A percentile compares a stretch with the other conserved stretches of the same genome.
Conservation (phyloP, 2,329 filamentous ascomycete genomes). For the Arthrobotrys conoides region DNA sequence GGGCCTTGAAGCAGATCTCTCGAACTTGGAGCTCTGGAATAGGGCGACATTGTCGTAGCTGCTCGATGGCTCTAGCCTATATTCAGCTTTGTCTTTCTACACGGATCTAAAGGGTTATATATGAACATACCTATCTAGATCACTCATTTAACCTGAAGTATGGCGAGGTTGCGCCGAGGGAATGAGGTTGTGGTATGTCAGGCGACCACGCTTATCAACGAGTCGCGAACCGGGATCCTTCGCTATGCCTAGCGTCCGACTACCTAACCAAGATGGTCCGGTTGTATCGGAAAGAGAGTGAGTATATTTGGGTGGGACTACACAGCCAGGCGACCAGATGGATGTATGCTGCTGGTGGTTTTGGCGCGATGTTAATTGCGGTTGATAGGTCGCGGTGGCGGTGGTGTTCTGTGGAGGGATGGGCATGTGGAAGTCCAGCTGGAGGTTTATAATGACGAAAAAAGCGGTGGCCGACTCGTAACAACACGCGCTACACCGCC, state of each 20-base stretch:
- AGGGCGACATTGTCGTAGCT: conserved; percentile 93
- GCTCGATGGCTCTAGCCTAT: conserved; percentile 83
- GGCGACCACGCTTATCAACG: conserved; percentile 52
- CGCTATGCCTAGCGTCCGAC: not conserved
- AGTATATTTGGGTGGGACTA: not conserved
- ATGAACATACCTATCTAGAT: conserved; percentile 83
- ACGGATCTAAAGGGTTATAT: conserved; percentile 26
- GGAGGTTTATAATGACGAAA: conserved; percentile 48
- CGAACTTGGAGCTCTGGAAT: conserved; percentile 96
- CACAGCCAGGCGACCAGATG: not conserved
- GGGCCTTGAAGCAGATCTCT: conserved; percentile 96
- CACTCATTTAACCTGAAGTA: conserved; percentile 77
- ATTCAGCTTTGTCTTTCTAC: conserved; percentile 1
- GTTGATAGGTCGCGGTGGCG: conserved; percentile 15
- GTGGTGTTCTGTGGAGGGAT: conserved; percentile 10
- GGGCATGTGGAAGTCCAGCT: not conserved
- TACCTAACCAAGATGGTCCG: not conserved
- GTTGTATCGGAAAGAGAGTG: not conserved
- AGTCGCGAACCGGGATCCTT: conserved; percentile 42
- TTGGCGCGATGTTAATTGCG: conserved; percentile 1
- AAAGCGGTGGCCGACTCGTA: conserved; percentile 46
- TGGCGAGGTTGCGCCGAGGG: conserved; percentile 60
- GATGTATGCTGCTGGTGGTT: not conserved
- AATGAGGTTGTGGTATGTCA: conserved; percentile 49
- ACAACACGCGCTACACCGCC: conserved; percentile 41